phyloP scores from a whole-genome alignment of 208 protist species.

The Crithidia expoeki region DNA sequence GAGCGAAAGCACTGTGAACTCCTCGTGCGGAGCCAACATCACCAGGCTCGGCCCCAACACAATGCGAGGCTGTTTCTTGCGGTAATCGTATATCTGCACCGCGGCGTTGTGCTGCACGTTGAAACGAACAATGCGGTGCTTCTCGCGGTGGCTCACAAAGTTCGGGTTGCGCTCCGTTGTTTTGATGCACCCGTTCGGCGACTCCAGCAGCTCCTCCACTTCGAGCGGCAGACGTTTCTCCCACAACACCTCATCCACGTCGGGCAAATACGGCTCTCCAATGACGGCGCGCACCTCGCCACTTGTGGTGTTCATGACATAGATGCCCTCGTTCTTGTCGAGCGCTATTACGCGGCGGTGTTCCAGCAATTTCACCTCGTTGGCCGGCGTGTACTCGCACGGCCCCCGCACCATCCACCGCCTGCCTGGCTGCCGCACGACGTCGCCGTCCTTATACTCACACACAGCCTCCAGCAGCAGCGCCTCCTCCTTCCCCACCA shows the following conservation, averaged over 20 bases:
- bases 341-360: slow-evolving; percentile 91
- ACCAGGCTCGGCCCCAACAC: slow-evolving; percentile 94
- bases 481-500: slow-evolving; percentile 94
- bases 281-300: slow-evolving; percentile 90
- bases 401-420: slow-evolving; percentile 96
- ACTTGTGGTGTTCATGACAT: slow-evolving; percentile 93
- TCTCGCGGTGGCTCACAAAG: slow-evolving; percentile 49
- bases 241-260: slow-evolving; percentile 95
- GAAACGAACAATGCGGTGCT: slow-evolving; percentile 91
- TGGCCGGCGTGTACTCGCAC: slow-evolving; percentile 89
- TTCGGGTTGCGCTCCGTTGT: slow-evolving; percentile 32
- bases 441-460: slow-evolving; percentile 61
- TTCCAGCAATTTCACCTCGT: slow-evolving; percentile 92
- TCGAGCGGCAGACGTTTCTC: slow-evolving; percentile 89
- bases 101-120: slow-evolving; percentile 96
- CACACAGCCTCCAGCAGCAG: slow-evolving; percentile 92
- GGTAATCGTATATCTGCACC: slow-evolving; percentile 97
- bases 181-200: slow-evolving; percentile 46
- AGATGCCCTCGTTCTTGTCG: slow-evolving; percentile 97
- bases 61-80: slow-evolving; percentile 84
- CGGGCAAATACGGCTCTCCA: slow-evolving; percentile 94
- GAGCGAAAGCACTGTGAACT: slow-evolving; percentile 96
- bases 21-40: slow-evolving; percentile 95
- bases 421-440: slow-evolving; percentile 80
- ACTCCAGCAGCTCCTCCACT: slow-evolving; percentile 92